Conservation (phyloP, 2,329 filamentous ascomycete species). For the Bipolaris zeicola region DNA sequence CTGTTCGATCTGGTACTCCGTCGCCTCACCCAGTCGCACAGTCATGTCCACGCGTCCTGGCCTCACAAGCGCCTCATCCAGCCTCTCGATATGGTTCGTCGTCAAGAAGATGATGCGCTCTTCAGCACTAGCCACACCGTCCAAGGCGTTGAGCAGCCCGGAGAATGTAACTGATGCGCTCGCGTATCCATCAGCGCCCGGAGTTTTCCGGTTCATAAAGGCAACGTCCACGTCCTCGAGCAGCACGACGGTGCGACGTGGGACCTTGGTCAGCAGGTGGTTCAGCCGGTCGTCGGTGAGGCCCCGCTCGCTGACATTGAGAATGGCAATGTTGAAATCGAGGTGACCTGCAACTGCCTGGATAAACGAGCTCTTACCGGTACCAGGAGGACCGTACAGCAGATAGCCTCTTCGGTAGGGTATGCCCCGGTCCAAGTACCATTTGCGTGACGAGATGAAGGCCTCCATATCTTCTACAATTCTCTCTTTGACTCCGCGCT, state of each 20-base stretch:
- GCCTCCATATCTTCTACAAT: conserved; percentile 82
- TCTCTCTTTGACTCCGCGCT: conserved; percentile 79
- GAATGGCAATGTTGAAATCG: conserved; percentile 89
- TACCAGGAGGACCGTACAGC: conserved; percentile 86
- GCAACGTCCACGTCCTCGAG: conserved; percentile 92
- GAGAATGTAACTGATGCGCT: conserved; percentile 94
- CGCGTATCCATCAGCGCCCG: conserved; percentile 80
- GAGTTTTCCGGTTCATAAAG: conserved; percentile 78
- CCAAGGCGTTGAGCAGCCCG: conserved; percentile 72
- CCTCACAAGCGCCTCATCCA: conserved; percentile 86
- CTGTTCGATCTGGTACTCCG: conserved; percentile 77
- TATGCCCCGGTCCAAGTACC: conserved; percentile 94
- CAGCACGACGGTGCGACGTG: conserved; percentile 78
- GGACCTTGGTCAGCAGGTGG: conserved; percentile 82
- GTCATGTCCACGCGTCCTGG: conserved; percentile 95
- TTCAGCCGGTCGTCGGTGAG: conserved; percentile 89
- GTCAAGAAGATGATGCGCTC: conserved; percentile 93
- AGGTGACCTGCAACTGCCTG: conserved; percentile 91
- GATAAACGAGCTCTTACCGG: conserved; percentile 94
- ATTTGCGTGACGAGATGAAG: conserved; percentile 77
- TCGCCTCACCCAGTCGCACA: conserved; percentile 85
- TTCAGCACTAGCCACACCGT: conserved; percentile 93
- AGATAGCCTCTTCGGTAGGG: conserved; percentile 90
- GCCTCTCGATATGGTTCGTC: conserved; percentile 88
- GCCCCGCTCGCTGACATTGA: conserved; percentile 88